Conservation (phyloP, 768 basidiomycete species). For the Jaapia argillacea region DNA sequence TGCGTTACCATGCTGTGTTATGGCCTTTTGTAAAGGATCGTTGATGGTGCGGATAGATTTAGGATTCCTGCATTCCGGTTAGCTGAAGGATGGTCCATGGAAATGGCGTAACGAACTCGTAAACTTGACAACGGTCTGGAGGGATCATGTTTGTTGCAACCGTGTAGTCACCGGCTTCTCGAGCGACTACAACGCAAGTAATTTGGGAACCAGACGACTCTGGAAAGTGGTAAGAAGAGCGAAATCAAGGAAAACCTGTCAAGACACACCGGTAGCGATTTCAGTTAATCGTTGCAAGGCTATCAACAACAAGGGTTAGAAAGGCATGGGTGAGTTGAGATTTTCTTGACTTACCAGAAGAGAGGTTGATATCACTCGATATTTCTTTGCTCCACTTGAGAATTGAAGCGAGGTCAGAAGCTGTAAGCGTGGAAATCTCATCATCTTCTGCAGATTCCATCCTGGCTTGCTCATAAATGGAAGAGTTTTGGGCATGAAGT, state of each 20-base stretch:
- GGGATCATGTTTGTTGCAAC: conserved; percentile 57
- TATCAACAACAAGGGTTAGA: conserved; percentile 11
- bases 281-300: conserved; percentile 63
- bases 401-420: conserved; percentile 56
- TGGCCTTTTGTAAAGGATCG: conserved; percentile 57
- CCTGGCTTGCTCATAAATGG: conserved; percentile 21
- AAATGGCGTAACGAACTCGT: conserved; percentile 38
- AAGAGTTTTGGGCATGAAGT: conserved; percentile 18
- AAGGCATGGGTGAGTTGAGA: not conserved
- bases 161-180: conserved; percentile 62
- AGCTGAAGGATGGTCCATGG: conserved; percentile 1
- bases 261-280: conserved; percentile 47
- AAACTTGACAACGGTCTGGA: conserved; percentile 53
- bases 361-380: conserved; percentile 61
- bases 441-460: conserved; percentile 36
- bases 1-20: conserved; percentile 53
- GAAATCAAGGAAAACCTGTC: not conserved
- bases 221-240: conserved; percentile 11
- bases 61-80: conserved; percentile 34
- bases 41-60: conserved; percentile 45
- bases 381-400: conserved; percentile 71
- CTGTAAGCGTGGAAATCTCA: conserved; percentile 42
- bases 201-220: conserved; percentile 60
- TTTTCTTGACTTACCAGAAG: conserved; percentile 31
- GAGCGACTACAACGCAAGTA: conserved; percentile 58